These are phyloP conservation scores for Panaeolus papilionaceus DNA, from an alignment of 768 basidiomycete species.

Conservation along the genomic window DNA sequence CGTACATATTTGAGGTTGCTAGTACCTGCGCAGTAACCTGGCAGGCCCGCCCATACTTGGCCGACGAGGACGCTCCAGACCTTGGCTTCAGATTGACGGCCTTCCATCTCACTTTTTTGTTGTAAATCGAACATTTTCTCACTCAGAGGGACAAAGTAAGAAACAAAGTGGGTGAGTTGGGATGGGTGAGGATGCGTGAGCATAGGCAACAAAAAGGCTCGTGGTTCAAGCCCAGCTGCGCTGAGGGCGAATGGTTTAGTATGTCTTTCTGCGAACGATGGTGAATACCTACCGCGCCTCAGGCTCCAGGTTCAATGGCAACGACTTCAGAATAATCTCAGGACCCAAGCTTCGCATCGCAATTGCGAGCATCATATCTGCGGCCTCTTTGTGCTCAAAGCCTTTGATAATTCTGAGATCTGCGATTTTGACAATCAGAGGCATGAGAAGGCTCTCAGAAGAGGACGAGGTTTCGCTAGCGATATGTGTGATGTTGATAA, in stretches of 20 bases:
- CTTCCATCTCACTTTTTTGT: slow-evolving; percentile 76
- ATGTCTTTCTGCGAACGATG: neutral
- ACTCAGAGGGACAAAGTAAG: slow-evolving; percentile 92
- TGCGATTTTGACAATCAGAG: slow-evolving; percentile 73
- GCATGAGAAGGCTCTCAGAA: slow-evolving; percentile 72
- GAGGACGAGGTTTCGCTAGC: slow-evolving; percentile 52
- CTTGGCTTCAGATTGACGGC: slow-evolving; percentile 85
- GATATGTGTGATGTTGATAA: slow-evolving; percentile 64
- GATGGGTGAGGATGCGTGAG: slow-evolving; percentile 83
- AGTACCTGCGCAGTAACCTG: slow-evolving; percentile 87
- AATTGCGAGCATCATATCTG: slow-evolving; percentile 76
- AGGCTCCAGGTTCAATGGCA: slow-evolving; percentile 90
- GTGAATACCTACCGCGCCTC: slow-evolving; percentile 65
- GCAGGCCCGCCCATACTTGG: slow-evolving; percentile 92
- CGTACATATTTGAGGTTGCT: slow-evolving; percentile 75
- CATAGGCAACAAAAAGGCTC: slow-evolving; percentile 91
- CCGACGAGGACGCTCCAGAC: slow-evolving; percentile 94
- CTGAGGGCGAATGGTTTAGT: slow-evolving; percentile 40
- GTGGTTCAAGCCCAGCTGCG: slow-evolving; percentile 77
- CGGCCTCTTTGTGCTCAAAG: slow-evolving; percentile 91
- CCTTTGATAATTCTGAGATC: slow-evolving; percentile 77
- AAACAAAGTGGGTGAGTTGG: slow-evolving; percentile 83
- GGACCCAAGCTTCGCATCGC: slow-evolving; percentile 91
- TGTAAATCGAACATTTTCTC: slow-evolving; percentile 92
- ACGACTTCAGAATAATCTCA: slow-evolving; percentile 67